Evolutionary conservation across 768 basidiomycete species (phyloP).

Genomic region (Lactarius akahatsu): DNA sequence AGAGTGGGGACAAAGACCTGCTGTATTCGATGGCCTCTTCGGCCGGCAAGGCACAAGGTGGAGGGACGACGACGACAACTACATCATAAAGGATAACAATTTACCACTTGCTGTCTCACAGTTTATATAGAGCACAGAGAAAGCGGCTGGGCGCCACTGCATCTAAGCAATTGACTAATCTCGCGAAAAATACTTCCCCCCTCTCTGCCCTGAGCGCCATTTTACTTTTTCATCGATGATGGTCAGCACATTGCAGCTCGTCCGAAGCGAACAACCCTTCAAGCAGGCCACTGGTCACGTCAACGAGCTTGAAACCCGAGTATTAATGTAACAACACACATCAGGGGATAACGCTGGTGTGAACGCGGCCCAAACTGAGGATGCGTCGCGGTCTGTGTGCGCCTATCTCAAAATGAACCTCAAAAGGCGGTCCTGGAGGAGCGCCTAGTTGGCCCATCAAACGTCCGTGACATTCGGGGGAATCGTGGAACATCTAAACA

Average conservation of each 20-base stretch:
- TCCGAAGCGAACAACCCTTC: background rate
- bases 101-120: background rate
- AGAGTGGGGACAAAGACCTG: slow-evolving; percentile 40
- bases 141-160: background rate
- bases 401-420: too few species aligned
- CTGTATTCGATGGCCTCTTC: slow-evolving; percentile 34
- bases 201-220: background rate
- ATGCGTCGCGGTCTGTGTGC: too few species aligned
- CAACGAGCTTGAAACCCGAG: background rate
- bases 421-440: too few species aligned
- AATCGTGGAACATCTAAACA: too few species aligned
- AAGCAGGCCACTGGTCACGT: background rate
- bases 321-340: background rate
- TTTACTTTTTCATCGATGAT: background rate
- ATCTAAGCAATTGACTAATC: background rate
- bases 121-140: background rate
- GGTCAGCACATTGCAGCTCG: background rate
- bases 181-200: background rate
- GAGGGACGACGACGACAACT: too few species aligned
- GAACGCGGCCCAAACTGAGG: too few species aligned
- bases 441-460: too few species aligned
- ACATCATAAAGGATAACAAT: background rate
- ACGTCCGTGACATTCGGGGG: too few species aligned
- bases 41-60: too few species aligned
- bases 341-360: too few species aligned